Evolutionary conservation across 352 stramenopile species (phyloP), one percentile per base, ranked within the genome.

Genomic region (Globisporangium cystogenes): DNA sequence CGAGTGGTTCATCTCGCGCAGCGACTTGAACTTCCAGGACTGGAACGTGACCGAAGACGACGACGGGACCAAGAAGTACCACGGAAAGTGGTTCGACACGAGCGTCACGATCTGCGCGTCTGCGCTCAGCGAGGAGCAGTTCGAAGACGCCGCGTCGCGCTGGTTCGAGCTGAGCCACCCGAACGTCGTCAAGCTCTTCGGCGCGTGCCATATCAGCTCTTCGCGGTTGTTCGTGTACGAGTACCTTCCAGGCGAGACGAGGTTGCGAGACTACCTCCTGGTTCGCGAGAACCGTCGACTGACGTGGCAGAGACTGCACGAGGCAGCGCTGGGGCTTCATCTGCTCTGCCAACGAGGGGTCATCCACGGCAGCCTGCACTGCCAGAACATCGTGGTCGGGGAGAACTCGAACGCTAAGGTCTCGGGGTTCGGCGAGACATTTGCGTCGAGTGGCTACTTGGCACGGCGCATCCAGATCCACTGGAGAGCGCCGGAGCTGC

Each of bases 271-370:
- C n/a, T n/a, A n/a, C n/a, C n/a, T n/a, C n/a, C n/a, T n/a, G n/a
- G n/a, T n/a, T n/a, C n/a, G n/a, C n/a, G n/a, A n/a, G n/a, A n/a
- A n/a, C n/a, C n/a, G n/a, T n/a, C n/a, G n/a, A n/a, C n/a, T 60
- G 46, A 1, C 52, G 1, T 72, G 57, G 57, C 33, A 55, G 12
- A 50, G 53, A 0, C 7, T 75, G 12, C 59, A 65, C 18, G 44
- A 70, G 40, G 60, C 42, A 18, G 64, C 67, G 18, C 24, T 67
- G 14, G 61, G 62, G 16, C 48, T 70, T n/a, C n/a, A n/a, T n/a
- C n/a, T n/a, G n/a, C n/a, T n/a, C n/a, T n/a, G n/a, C n/a, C n/a
- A n/a, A n/a, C n/a, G n/a, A n/a, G n/a, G n/a, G n/a, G n/a, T n/a
- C n/a, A n/a, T n/a, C n/a, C n/a, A n/a, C n/a, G n/a, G 12, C 50